Percentiles rank a stretch among this genome's conserved stretches.
phyloP scores from a whole-genome alignment of 306 rosid genomes.

The Potentilla sterilis region DNA sequence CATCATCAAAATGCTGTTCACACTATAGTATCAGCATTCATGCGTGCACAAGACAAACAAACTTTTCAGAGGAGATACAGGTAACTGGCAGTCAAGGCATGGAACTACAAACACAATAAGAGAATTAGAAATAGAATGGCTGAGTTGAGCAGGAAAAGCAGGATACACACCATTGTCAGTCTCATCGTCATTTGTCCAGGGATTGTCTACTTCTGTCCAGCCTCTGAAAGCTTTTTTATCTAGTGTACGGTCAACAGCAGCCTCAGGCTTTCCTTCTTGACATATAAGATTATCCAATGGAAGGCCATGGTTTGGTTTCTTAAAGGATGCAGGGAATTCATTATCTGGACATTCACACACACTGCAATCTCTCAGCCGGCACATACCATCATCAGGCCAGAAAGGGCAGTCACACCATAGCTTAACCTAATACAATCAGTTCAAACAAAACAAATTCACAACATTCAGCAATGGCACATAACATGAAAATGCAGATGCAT shows the following conservation, averaged over 20 bases:
- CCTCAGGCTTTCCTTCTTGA: conserved; percentile 97
- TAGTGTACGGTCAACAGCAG: conserved; percentile 89
- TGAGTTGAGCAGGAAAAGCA: not conserved
- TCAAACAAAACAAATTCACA: too few species aligned
- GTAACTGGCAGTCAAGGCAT: conserved; percentile 2
- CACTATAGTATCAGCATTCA: not conserved
- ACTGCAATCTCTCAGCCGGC: conserved; percentile 92
- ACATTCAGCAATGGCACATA: not conserved
- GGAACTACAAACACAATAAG: not conserved
- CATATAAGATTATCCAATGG: conserved; percentile 66
- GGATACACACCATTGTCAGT: conserved; percentile 70
- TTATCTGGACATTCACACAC: conserved; percentile 94
- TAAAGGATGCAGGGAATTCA: conserved; percentile 83
- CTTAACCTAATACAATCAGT: too few species aligned
- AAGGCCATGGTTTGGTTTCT: conserved; percentile 58
- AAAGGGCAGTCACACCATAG: conserved; percentile 98
- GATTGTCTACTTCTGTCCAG: conserved; percentile 85
- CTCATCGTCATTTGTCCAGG: conserved; percentile 93
- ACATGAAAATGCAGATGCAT: not conserved
- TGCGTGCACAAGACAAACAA: not conserved
- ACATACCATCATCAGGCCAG: conserved; percentile 99
- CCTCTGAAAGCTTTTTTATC: conserved; percentile 84
- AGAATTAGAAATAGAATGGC: not conserved
- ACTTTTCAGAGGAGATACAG: not conserved
- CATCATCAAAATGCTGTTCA: conserved; percentile 11